These are phyloP conservation scores for Hyaloscypha hepaticicola DNA, from an alignment of 495 filamentous ascomycete species.

Conservation along the genomic window DNA sequence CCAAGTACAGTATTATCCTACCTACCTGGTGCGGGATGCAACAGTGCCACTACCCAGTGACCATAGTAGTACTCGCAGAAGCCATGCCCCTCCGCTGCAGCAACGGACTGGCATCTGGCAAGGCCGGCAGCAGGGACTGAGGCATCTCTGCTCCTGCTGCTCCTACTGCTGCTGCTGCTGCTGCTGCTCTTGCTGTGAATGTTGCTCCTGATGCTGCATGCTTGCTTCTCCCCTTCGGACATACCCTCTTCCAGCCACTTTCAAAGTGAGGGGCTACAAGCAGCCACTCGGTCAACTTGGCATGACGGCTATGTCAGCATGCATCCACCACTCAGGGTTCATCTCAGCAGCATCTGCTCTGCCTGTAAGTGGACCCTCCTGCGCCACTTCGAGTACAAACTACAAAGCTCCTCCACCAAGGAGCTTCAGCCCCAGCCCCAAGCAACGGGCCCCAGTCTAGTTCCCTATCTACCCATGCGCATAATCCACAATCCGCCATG, in stretches of 20 bases:
- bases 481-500: slow-evolving; percentile 1
- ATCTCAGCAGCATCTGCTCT: not conserved
- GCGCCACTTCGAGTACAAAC: slow-evolving; percentile 12
- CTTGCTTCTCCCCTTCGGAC: not conserved
- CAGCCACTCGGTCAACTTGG: not conserved
- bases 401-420: slow-evolving; percentile 5
- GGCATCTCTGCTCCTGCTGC: not conserved
- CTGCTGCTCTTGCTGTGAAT: not conserved
- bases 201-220: not conserved
- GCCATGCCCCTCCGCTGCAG: not conserved
- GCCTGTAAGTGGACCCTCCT: not conserved
- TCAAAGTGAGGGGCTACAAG: not conserved
- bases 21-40: not conserved
- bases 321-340: slow-evolving; percentile 1
- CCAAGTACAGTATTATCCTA: no score
- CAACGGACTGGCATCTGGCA: not conserved
- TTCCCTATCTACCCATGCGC: slow-evolving; percentile 10
- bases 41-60: not conserved
- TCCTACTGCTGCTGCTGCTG: not conserved
- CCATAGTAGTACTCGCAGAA: not conserved
- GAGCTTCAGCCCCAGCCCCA: slow-evolving; percentile 25
- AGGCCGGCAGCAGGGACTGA: not conserved
- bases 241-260: not conserved
- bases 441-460: slow-evolving; percentile 17
- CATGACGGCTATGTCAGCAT: not conserved